Base-by-base conservation (phyloP, 2,329 filamentous ascomycete genomes). In the Camillea tinctor region DNA sequence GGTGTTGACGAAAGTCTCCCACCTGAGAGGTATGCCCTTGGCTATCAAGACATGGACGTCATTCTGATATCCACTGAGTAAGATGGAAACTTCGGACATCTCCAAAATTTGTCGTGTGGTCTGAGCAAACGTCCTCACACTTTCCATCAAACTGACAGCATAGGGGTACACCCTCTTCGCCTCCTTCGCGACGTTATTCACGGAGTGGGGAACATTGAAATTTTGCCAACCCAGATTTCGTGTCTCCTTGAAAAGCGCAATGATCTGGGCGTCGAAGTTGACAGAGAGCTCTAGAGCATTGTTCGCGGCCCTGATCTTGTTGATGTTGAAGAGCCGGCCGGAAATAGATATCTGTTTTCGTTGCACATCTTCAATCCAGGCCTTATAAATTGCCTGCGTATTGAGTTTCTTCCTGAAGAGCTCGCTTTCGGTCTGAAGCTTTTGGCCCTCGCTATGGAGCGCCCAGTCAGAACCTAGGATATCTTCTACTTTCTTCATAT, bases 401-500 rank as follows among this genome's bases (percentile, higher is more conserved):
- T 98, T 92, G 21, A 99, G 85, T 80, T 98, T 99, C 79, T 96
- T 93, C 68, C 93, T 89, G 80, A 99, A 99, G 69, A 97, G 84
- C 66, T 91, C 91, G 72, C 95, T 94, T 76, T 99, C 95, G 59
- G 88, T 88, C 71, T 94, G 90, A 20, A 99, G 84, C 75, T 97
- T 97, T 72, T 97, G 92, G 1, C 96, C 96, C 73, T 99, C 95
- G 6, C 93, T 87, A 71, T 99, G 96, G 61, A 98, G 81, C 57
- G 91, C 89, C 95, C 95, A 99, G 68, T 97, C 93, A 59, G 91
- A 88, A 54, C 95, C 95, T 21, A 99, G 85, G 44, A 99, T 95
- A 67, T 97, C 92, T 74, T 98, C 96, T n/a, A 99, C 94, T 75
- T 97, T 97, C 73, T 93, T 91, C 93, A 99, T 97, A 75, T 99